These are phyloP conservation scores for Bryoglossum gracile DNA, from an alignment of 495 filamentous ascomycete species.

Conservation along the genomic window DNA sequence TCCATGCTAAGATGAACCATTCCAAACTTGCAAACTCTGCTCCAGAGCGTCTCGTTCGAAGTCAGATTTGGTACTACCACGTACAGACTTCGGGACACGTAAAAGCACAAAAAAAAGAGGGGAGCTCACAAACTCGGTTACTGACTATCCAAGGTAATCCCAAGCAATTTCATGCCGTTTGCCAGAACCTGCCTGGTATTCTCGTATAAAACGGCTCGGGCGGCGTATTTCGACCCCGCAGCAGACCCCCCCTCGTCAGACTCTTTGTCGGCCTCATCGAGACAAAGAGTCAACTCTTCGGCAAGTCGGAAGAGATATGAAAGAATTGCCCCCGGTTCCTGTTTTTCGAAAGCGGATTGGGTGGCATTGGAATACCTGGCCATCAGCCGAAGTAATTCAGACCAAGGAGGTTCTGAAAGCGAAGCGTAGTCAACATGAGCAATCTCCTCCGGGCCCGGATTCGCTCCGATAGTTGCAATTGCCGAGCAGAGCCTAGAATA, in stretches of 20 bases:
- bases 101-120: too few species aligned
- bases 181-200: constrained; percentile 49
- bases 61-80: too few species aligned
- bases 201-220: constrained; percentile 36
- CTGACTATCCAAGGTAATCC: constrained; percentile 13
- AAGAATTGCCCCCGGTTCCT: constrained; percentile 56
- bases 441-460: constrained; percentile 45
- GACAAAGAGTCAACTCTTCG: constrained; percentile 38
- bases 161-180: constrained; percentile 55
- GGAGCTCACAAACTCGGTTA: neutral
- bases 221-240: neutral
- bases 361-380: constrained; percentile 59
- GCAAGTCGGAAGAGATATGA: constrained; percentile 55
- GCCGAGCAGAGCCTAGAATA: constrained; percentile 63
- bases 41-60: neutral
- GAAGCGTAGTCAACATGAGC: constrained; percentile 20
- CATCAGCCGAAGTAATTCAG: constrained; percentile 50
- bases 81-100: too few species aligned
- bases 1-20: too few species aligned
- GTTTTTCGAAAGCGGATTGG: constrained; percentile 53
- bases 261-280: constrained; percentile 23
- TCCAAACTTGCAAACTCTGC: neutral
- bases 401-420: neutral
- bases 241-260: constrained; percentile 39
- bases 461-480: constrained; percentile 39